Base-by-base conservation (phyloP, 208 protist genomes). In the Histomonas meleagridis region DNA sequence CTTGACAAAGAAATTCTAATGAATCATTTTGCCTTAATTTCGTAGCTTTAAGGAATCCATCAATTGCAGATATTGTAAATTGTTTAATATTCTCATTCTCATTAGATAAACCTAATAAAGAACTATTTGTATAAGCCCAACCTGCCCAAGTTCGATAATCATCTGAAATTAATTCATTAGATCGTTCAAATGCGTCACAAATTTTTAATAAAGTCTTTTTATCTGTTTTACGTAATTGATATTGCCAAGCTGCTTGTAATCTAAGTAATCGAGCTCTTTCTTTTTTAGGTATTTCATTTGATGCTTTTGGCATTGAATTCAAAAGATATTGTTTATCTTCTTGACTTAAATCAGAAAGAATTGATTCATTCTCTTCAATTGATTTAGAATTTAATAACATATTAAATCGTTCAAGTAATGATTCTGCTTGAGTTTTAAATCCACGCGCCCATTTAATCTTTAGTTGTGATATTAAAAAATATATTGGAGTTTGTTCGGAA, bases 371-470 rank as follows among this genome's bases (percentile, higher is more conserved):
- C n/a, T n/a, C n/a, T n/a, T n/a, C n/a, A n/a, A n/a, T n/a, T n/a
- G n/a, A n/a, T n/a, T n/a, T n/a, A n/a, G n/a, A n/a, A n/a, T n/a
- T n/a, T n/a, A 86, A 51, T 1, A 86, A 9, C 0, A 38, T 46
- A 28, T 86, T 86, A 10, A 86, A 7, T 55, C 16, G 1, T 86
- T 55, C 55, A 16, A 86, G 32, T 32, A 86, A 57, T 18, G 9
- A 18, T 43, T 55, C 46, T 10, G 76, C 38, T 49, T 86, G 4
- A n/a, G 23, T 32, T 16, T 86, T 86, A 12, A 38, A 18, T 26
- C 76, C 76, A 55, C 76, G 40, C 0, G 46, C 46, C 76, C 76
- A 86, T n/a, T 55, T 55, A 26, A 86, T 86, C 26, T 86, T 86
- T 3, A 86, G 26, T 28, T 53, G 32, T 10, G 76, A 12, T 40